These are phyloP conservation scores for Eucalyptus shirleyi DNA, from an alignment of 345 rosid species.

Conservation along the genomic window DNA sequence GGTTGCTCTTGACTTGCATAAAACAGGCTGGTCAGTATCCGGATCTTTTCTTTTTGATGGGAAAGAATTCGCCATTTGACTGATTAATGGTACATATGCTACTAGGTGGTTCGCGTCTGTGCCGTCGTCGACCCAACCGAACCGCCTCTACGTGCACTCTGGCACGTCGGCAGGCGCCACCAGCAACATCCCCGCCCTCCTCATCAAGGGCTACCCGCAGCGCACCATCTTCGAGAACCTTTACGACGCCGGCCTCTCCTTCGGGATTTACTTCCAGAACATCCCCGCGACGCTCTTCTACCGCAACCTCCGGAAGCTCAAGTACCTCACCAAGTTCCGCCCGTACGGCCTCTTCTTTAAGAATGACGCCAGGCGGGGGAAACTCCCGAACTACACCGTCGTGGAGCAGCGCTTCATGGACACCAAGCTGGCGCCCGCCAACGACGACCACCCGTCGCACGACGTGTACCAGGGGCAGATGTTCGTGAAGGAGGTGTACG, in stretches of 20 bases:
- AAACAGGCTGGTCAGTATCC: too few relatives aligned
- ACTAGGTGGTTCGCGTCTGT: too few relatives aligned
- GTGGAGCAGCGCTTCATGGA: conserved; percentile 88
- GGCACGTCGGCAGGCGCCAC: conserved; percentile 81
- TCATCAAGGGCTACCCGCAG: conserved; percentile 67
- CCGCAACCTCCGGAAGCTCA: conserved; percentile 56
- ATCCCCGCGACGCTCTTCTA: conserved; percentile 78
- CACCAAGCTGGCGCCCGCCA: conserved; percentile 37
- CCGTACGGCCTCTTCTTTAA: conserved; percentile 35
- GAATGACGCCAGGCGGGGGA: conserved; percentile 43
- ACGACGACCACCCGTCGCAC: conserved; percentile 91
- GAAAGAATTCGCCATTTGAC: not conserved
- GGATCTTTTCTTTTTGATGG: too few relatives aligned
- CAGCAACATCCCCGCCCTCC: conserved; percentile 49
- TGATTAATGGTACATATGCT: not conserved
- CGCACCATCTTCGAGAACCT: conserved; percentile 77
- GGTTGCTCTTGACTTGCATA: too few relatives aligned
- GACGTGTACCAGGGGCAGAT: conserved; percentile 85
- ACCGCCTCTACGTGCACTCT: conserved; percentile 19
- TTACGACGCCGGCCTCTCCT: conserved; percentile 19
- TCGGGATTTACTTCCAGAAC: conserved; percentile 80
- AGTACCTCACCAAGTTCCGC: conserved; percentile 38
- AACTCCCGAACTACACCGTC: conserved; percentile 58
- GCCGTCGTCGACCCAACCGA: too few relatives aligned
- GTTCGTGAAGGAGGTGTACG: conserved; percentile 23